Conservation (phyloP, 805 yeast species). For the Candida cerambycidarum region DNA sequence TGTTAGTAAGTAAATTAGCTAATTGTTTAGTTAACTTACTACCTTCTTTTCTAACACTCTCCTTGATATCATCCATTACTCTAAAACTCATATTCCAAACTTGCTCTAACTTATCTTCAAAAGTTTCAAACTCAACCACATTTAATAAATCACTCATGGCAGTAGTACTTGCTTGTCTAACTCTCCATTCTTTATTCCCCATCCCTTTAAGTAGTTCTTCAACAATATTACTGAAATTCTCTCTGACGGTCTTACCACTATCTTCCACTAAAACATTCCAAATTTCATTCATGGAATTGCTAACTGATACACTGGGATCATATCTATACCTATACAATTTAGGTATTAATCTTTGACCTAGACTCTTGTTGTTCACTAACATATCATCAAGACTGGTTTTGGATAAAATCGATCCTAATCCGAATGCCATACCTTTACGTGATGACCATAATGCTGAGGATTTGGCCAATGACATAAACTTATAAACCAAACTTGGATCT, state of each 20-base stretch:
- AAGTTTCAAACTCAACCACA: conserved; percentile 52
- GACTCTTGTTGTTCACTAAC: conserved; percentile 49
- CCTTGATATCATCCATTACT: conserved; percentile 90
- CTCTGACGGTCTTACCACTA: conserved; percentile 51
- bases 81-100: conserved; percentile 90
- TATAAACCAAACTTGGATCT: conserved; percentile 89
- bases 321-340: conserved; percentile 79
- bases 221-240: conserved; percentile 58
- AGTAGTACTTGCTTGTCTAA: conserved; percentile 79
- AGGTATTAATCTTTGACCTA: conserved; percentile 69
- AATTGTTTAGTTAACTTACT: conserved; percentile 62
- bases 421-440: conserved; percentile 91
- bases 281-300: conserved; percentile 82
- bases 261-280: conserved; percentile 75
- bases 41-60: conserved; percentile 85
- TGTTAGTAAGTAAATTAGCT: conserved; percentile 59
- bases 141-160: conserved; percentile 72
- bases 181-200: conserved; percentile 89
- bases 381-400: conserved; percentile 70
- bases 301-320: conserved; percentile 78
- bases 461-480: conserved; percentile 89
- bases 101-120: conserved; percentile 54
- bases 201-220: conserved; percentile 64
- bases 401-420: conserved; percentile 80
- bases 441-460: conserved; percentile 90